Base-by-base conservation (phyloP, 345 rosid species). In the Erysimum cheiranthoides region DNA sequence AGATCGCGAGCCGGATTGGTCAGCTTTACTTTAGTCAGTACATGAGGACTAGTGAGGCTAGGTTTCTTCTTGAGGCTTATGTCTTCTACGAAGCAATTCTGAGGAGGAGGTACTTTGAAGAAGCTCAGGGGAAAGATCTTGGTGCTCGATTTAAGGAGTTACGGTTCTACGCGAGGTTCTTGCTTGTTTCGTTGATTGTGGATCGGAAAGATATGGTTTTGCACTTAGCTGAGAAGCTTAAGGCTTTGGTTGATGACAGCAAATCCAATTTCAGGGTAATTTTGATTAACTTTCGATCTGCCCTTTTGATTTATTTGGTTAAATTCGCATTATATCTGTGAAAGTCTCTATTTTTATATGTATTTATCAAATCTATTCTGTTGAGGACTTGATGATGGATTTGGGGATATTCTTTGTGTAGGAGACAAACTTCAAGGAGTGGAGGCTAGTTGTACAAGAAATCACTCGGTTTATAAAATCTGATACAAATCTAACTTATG, bases 1-100 rank as follows among this genome's bases (percentile, higher is more conserved):
- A 95, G 90, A 91, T 95, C 88, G 99, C 99, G 10, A 86, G 98
- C 81, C 94, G 99, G 80, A 96, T 96, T 88, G 98, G 98, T 30
- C 99, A 96, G 90, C 89, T 96, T 32, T 96, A 96, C 83, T 96
- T 85, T 78, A 84, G 82, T 68, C 99, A 91, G 86, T 96, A 93
- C 81, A 89, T 85, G 97, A 87, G 99, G 79, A 90, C 92, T 3
- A 90, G 96, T 82, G 93, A 93, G 75, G 86, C 88, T 36, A 80
- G 94, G 82, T 96, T 93, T 32, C 84, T 96, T 46, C 83, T 93
- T 2, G 99, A 93, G 76, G 86, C 98, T 8, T 96, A 87, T 68
- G 90, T 96, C 27, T 96, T 96, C 75, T 96, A 96, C 65, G 96
- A 96, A 40, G 99, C 99, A 16, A 93, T 96, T 80, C 46, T 96